These are phyloP conservation scores for Botryosphaeria dothidea DNA, from an alignment of 2,329 filamentous ascomycete genomes.

Conservation along the genomic window DNA sequence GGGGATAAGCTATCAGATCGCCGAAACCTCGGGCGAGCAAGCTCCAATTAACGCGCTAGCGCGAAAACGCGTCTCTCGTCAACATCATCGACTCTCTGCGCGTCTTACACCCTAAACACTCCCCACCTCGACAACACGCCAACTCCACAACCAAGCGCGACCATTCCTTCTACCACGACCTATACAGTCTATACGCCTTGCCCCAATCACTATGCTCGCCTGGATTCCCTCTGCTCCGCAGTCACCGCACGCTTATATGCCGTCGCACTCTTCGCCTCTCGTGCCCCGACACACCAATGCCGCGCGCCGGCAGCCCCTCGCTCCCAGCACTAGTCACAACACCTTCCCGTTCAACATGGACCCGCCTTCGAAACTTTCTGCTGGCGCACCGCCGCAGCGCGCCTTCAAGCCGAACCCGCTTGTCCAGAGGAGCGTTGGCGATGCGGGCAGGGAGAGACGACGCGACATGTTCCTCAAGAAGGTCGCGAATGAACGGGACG, in stretches of 20 bases:
- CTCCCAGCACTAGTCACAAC: background rate
- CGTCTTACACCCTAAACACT: conserved; percentile 2
- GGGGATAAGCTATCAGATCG: background rate
- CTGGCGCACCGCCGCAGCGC: conserved; percentile 26
- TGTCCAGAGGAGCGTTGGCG: conserved; percentile 49
- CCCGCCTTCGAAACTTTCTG: background rate
- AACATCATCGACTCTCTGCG: background rate
- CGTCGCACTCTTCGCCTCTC: conserved; percentile 20
- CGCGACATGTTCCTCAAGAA: conserved; percentile 69
- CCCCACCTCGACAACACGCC: too few species aligned
- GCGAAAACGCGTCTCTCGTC: conserved; percentile 13
- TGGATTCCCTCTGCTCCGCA: background rate
- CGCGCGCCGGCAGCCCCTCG: background rate
- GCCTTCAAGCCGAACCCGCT: conserved; percentile 64
- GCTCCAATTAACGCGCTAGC: background rate
- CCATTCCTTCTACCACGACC: background rate
- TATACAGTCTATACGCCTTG: background rate
- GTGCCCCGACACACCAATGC: conserved; percentile 12
- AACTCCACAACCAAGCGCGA: background rate
- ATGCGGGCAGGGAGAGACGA: conserved; percentile 64
- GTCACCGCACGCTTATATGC: conserved; percentile 15
- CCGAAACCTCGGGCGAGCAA: background rate
- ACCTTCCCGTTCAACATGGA: conserved; percentile 1
- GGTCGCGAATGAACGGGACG: conserved; percentile 46
- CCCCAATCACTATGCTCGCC: conserved; percentile 8